Percentiles rank a stretch among this genome's conserved stretches.
Evolutionary conservation across 2,329 filamentous ascomycete genomes (phyloP).

Genomic region (Akanthomyces dipterigenus): DNA sequence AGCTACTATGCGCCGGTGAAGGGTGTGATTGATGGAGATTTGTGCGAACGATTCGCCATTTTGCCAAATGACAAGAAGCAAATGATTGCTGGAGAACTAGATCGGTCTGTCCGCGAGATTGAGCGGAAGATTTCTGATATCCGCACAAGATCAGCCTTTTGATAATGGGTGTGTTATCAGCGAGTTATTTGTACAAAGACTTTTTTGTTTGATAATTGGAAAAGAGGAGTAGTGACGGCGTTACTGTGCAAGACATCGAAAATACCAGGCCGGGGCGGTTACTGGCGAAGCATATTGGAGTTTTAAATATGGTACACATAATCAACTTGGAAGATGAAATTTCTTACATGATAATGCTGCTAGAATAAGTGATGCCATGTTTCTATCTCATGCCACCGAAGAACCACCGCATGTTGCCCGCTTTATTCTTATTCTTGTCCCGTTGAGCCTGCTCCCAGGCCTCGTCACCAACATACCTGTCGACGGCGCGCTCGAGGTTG

Average conservation of each 20-base stretch:
- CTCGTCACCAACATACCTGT: slow-evolving; percentile 63
- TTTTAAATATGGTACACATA: slow-evolving; percentile 18
- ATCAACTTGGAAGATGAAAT: slow-evolving; percentile 12
- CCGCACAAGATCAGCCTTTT: slow-evolving; percentile 54
- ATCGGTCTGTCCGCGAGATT: slow-evolving; percentile 85
- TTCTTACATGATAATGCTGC: not conserved
- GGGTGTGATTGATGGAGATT: slow-evolving; percentile 91
- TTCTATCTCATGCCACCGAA: not conserved
- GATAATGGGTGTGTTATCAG: slow-evolving; percentile 19
- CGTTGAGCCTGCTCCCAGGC: slow-evolving; percentile 68
- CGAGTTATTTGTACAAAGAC: slow-evolving; percentile 20
- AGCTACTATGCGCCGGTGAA: slow-evolving; percentile 96
- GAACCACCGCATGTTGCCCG: not conserved
- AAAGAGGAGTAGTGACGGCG: slow-evolving; percentile 20
- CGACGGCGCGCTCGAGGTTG: slow-evolving; percentile 57
- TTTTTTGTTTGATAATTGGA: slow-evolving; percentile 19
- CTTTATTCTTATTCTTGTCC: slow-evolving; percentile 25
- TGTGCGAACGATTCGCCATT: slow-evolving; percentile 86
- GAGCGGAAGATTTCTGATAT: slow-evolving; percentile 77
- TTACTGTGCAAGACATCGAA: slow-evolving; percentile 22
- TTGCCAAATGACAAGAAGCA: slow-evolving; percentile 84
- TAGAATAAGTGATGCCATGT: not conserved
- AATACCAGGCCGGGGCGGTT: not conserved
- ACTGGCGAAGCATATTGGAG: slow-evolving; percentile 18
- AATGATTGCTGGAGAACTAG: slow-evolving; percentile 88